A percentile compares a stretch with the other conserved stretches of the same genome.
Conservation (phyloP, 2,329 filamentous ascomycete genomes). For the Paraphaeosphaeria minitans region DNA sequence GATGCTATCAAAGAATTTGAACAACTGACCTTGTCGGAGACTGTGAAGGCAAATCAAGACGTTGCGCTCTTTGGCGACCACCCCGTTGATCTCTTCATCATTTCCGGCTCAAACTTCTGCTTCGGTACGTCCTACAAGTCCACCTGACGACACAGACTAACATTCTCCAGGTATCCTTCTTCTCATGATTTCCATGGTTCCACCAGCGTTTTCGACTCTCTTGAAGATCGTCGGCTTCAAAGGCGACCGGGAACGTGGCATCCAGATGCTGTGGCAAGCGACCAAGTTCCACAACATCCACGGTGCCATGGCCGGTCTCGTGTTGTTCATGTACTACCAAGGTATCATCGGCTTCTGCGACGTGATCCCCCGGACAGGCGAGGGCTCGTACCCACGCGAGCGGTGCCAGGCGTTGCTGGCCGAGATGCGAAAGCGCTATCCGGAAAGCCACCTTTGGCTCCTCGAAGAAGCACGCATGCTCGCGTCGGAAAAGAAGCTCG, state of each 20-base stretch:
- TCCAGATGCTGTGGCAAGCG: slow-evolving; percentile 88
- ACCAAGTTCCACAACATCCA: slow-evolving; percentile 87
- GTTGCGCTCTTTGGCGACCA: slow-evolving; percentile 69
- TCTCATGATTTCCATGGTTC: slow-evolving; percentile 88
- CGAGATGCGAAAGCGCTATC: slow-evolving; percentile 78
- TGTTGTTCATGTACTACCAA: slow-evolving; percentile 86
- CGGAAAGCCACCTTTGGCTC: slow-evolving; percentile 82
- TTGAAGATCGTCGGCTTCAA: slow-evolving; percentile 88
- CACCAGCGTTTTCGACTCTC: slow-evolving; percentile 85
- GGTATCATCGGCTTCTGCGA: slow-evolving; percentile 84
- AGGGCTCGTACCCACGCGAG: slow-evolving; percentile 69
- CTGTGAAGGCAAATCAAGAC: slow-evolving; percentile 57
- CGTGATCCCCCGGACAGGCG: slow-evolving; percentile 71
- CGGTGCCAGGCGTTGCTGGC: slow-evolving; percentile 70
- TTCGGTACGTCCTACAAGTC: slow-evolving; percentile 61
- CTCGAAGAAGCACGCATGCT: slow-evolving; percentile 84
- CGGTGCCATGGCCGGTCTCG: slow-evolving; percentile 84
- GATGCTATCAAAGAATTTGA: slow-evolving; percentile 38
- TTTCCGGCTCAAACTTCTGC: slow-evolving; percentile 86
- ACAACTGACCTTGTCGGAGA: slow-evolving; percentile 34
- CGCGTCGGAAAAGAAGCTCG: slow-evolving; percentile 68
- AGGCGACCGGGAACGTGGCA: slow-evolving; percentile 81
- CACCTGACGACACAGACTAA: too few species aligned
- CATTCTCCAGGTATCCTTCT: slow-evolving; percentile 61
- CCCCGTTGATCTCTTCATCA: slow-evolving; percentile 83